A percentile compares a stretch with the other conserved stretches of the same genome.
Conservation (phyloP, 305 asterid genomes). For the Striga hermonthica region DNA sequence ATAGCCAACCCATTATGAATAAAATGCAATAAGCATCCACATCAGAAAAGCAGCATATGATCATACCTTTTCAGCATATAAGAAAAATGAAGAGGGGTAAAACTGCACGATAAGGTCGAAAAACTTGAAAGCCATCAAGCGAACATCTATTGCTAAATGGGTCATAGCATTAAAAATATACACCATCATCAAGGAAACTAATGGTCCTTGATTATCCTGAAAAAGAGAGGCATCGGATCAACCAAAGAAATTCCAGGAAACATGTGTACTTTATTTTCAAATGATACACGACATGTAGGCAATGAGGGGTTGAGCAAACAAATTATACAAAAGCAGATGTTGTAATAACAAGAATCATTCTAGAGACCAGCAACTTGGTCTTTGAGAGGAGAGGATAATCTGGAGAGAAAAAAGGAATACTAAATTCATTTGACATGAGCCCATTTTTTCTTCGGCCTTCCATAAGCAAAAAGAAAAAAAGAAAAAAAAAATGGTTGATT, state of each 20-base stretch:
- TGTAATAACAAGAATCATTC: constrained; percentile 17
- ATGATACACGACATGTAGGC: neutral
- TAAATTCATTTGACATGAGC: neutral
- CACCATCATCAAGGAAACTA: constrained; percentile 78
- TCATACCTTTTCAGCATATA: constrained; percentile 82
- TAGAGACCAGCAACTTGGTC: constrained; percentile 15
- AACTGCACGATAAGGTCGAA: constrained; percentile 74
- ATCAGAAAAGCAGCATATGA: constrained; percentile 16
- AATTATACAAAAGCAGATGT: constrained; percentile 12
- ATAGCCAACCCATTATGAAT: constrained; percentile 6
- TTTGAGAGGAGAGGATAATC: constrained; percentile 5
- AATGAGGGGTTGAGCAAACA: constrained; percentile 6
- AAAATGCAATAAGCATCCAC: constrained; percentile 24
- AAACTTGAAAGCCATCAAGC: constrained; percentile 85
- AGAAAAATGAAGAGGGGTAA: constrained; percentile 69
- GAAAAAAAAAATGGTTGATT: neutral
- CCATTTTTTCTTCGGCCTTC: neutral
- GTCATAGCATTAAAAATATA: constrained; percentile 88
- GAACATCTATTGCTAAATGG: constrained; percentile 75
- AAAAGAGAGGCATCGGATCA: constrained; percentile 33
- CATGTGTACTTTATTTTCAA: neutral
- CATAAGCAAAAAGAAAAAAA: too few relatives aligned
- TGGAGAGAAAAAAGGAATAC: neutral
- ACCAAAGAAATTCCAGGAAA: constrained; percentile 22
- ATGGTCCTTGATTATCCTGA: constrained; percentile 80